Evolutionary conservation across 1,284 basidiomycete genomes (phyloP).

Genomic region (Mrakiaceae sp.): DNA sequence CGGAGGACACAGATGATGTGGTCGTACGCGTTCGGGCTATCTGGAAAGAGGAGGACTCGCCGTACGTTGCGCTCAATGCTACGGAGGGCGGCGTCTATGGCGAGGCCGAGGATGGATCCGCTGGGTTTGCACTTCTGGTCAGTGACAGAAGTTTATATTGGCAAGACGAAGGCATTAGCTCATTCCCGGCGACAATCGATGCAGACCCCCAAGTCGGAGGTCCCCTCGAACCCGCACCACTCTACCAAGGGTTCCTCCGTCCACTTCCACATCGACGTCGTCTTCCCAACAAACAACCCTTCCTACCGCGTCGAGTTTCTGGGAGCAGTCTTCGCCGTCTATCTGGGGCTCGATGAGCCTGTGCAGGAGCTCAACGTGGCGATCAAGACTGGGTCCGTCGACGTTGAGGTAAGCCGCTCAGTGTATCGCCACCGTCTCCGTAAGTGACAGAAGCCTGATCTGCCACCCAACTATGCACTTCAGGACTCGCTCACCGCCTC

Average conservation of each 20-base stretch:
- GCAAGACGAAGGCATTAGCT: too few species aligned
- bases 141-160: background rate
- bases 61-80: slow-evolving; percentile 42
- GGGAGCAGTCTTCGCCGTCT: background rate
- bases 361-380: background rate
- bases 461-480: background rate
- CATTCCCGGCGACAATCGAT: background rate
- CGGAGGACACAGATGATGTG: background rate
- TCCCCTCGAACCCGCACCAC: background rate
- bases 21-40: background rate
- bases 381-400: background rate
- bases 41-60: slow-evolving; percentile 1
- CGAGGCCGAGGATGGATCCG: slow-evolving; percentile 49
- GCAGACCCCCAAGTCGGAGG: background rate
- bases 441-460: background rate
- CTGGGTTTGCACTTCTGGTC: slow-evolving; percentile 4
- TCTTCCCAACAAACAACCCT: background rate
- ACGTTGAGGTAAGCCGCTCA: background rate
- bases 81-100: slow-evolving; percentile 51
- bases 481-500: background rate
- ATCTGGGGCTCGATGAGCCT: background rate
- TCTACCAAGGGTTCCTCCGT: background rate
- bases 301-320: background rate
- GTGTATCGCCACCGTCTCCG: background rate
- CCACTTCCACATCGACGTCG: background rate